Percentiles rank a stretch among this genome's conserved stretches.
These are phyloP conservation scores for Rosa hybrid DNA, from an alignment of 331 rosid species.

Conservation along the genomic window DNA sequence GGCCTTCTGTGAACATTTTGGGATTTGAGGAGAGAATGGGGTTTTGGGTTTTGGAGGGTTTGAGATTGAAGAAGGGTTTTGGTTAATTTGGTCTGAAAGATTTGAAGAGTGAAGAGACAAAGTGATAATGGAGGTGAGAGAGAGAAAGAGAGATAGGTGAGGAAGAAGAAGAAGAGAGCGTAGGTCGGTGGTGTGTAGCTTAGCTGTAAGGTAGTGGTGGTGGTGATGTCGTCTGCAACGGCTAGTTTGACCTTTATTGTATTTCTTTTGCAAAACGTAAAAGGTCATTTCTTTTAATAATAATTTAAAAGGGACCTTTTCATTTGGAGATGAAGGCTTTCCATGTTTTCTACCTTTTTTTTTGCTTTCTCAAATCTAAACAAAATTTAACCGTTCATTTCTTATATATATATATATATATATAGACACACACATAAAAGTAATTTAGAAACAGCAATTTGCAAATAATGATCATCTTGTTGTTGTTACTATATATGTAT, in stretches of 20 bases:
- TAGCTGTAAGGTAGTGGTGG: not conserved
- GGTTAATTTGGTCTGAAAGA: not conserved
- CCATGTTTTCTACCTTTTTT: too few species aligned
- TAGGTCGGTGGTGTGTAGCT: slow-evolving; percentile 11
- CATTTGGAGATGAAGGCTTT: not conserved
- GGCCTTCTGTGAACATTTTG: slow-evolving; percentile 87
- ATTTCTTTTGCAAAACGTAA: not conserved
- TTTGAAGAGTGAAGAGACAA: not conserved
- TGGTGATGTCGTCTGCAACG: not conserved
- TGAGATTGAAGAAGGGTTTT: not conserved
- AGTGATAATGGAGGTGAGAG: not conserved
- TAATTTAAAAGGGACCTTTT: not conserved
- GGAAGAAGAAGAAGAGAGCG: slow-evolving; percentile 23
- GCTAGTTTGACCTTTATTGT: not conserved
- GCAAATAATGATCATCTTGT: too few species aligned
- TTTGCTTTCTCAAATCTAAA: too few species aligned
- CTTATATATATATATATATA: too few species aligned
- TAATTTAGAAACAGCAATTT: too few species aligned
- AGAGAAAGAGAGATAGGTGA: not conserved
- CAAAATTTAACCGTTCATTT: too few species aligned
- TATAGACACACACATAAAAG: too few species aligned
- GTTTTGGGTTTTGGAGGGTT: not conserved
- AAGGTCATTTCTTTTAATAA: not conserved
- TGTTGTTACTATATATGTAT: too few species aligned
- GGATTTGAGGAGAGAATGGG: not conserved